phyloP scores from a whole-genome alignment of 2,329 filamentous ascomycete genomes.

The Colletotrichum aenigma region DNA sequence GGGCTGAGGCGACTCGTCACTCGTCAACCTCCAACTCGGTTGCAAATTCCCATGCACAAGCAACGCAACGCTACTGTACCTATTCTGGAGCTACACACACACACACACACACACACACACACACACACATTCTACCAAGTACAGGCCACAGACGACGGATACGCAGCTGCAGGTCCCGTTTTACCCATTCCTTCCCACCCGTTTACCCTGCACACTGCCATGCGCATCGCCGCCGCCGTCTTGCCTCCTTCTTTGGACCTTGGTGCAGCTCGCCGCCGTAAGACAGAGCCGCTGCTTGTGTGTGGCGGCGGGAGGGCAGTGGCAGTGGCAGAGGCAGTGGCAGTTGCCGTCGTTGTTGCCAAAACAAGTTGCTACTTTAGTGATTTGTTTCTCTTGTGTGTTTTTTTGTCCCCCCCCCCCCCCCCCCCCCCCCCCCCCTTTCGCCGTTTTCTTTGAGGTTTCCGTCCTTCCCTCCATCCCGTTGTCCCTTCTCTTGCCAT shows the following conservation, averaged over 20 bases:
- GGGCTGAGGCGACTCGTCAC: neutral
- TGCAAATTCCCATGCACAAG: neutral
- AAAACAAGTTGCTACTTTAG: neutral
- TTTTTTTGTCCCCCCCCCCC: too few species aligned
- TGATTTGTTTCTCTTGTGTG: neutral
- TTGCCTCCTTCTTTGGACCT: neutral
- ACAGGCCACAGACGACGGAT: neutral
- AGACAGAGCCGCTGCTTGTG: neutral
- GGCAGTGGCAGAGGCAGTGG: conserved; percentile 43
- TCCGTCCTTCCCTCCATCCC: neutral
- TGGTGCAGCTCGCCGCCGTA: neutral
- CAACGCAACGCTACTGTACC: neutral
- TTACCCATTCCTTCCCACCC: neutral
- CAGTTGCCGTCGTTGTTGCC: conserved; percentile 26
- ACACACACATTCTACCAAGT: neutral
- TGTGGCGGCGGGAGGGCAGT: conserved; percentile 8
- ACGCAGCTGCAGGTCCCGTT: conserved; percentile 16
- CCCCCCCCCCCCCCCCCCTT: too few species aligned
- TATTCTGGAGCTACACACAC: neutral
- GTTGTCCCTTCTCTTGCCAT: neutral
- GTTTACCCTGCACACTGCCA: neutral
- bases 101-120: neutral
- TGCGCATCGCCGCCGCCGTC: neutral
- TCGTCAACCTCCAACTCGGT: conserved; percentile 15
- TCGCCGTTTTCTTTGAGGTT: neutral